A percentile compares a stretch with the other conserved stretches of the same genome.
These are phyloP conservation scores for Diaporthe ilicicola DNA, from an alignment of 2,329 filamentous ascomycete genomes.

Conservation along the genomic window DNA sequence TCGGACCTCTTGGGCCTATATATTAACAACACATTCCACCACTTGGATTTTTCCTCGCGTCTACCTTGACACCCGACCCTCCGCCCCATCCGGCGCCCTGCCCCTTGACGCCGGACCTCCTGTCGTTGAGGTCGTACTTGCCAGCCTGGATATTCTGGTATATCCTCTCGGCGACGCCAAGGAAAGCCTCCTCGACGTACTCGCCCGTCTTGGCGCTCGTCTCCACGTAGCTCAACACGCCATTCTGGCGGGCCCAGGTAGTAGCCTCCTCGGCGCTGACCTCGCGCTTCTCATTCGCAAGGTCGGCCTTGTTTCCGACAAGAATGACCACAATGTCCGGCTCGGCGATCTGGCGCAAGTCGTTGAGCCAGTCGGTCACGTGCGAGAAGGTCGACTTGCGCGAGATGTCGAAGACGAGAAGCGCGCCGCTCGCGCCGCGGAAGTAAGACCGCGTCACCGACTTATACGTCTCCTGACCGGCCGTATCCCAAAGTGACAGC, in stretches of 20 bases:
- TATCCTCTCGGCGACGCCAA: constrained; percentile 93
- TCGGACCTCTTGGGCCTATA: background rate
- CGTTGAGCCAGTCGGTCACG: constrained; percentile 92
- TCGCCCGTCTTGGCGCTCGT: constrained; percentile 96
- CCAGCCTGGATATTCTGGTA: constrained; percentile 97
- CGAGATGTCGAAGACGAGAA: constrained; percentile 95
- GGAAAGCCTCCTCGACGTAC: constrained; percentile 91
- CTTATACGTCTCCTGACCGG: constrained; percentile 97
- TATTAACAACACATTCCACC: constrained; percentile 58
- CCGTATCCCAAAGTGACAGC: constrained; percentile 93
- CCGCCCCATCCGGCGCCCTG: constrained; percentile 58
- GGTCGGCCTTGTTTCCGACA: constrained; percentile 94
- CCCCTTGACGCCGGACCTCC: constrained; percentile 89
- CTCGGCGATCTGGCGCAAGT: constrained; percentile 93
- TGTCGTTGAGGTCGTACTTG: constrained; percentile 92
- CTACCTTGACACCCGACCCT: constrained; percentile 55
- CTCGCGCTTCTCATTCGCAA: constrained; percentile 78
- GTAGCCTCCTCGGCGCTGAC: constrained; percentile 86
- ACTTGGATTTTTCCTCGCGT: constrained; percentile 48
- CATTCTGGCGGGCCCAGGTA: constrained; percentile 87
- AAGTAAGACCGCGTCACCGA: constrained; percentile 95
- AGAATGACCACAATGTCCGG: constrained; percentile 94
- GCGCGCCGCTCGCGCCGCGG: constrained; percentile 74
- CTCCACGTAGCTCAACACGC: constrained; percentile 92
- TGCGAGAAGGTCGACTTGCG: constrained; percentile 85